Evolutionary conservation across 1,284 basidiomycete genomes (phyloP), one percentile per base, ranked within the genome.

Genomic region (Boletus sp.): DNA sequence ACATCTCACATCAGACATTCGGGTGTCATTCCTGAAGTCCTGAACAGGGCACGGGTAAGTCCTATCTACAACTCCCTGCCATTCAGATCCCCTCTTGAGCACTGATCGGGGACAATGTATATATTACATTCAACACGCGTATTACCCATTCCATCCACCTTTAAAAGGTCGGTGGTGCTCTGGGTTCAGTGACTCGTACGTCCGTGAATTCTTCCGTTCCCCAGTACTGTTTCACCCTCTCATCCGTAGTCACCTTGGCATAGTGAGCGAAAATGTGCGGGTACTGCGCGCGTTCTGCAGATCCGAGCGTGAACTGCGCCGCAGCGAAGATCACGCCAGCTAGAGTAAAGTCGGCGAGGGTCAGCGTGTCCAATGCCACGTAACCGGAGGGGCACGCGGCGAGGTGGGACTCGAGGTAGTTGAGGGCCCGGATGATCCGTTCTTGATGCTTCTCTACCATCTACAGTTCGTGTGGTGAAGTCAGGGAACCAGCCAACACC

Each of bases 331-430:
- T 70, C 58, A 74, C 66, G 33, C 81, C 70, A 40, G 76, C 83
- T 60, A 86, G 58, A 59, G 80, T 74, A 68, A 89, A 73, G 70
- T 89, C 88, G 59, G 85, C 87, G 49, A 87, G 75, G 52, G 86
- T 84, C 73, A 88, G 76, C 59, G 81, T 80, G 74, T 87, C 82
- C 65, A 80, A 78, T 25, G 85, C 84, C 61, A 88, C 75, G 27
- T 67, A 69, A 4, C 62, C 63, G 77, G 81, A 88, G 0, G 63
- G 16, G n/a, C 52, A 43, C 48, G 82, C 83, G 64, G 78, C 75
- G 65, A 89, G 81, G 68, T 80, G 69, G 38, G 76, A 70, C 72
- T 89, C 80, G 64, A 88, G 74, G 68, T 73, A 66, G 10, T 60
- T 58, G 52, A 81, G 72, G 9, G 65, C 65, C 38, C 65, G 71